Base-by-base conservation (phyloP, 2,329 filamentous ascomycete genomes). In the Pochonia chlamydosporia region DNA sequence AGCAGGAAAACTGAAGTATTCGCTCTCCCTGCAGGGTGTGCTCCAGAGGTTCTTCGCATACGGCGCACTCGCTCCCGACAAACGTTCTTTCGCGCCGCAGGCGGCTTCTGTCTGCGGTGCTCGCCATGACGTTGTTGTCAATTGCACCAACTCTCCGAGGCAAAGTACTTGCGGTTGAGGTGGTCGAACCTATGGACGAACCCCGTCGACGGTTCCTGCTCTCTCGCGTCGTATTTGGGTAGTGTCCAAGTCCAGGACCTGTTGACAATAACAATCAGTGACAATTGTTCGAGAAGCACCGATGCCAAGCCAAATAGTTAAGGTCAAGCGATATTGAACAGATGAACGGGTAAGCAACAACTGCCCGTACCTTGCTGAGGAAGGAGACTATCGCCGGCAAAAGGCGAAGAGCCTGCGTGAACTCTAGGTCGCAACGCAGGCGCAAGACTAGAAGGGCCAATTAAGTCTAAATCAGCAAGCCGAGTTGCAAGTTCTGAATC, bases 41-140 rank as follows among this genome's bases (percentile, higher is more conserved):
- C 68, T 97, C 93, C 52, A 99, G 72, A 3, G 91, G 91, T 70
- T 99, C 93, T 65, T 99, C 93, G 64, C 93, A 99, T 14, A 96
- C 91, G 43, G 91, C 88, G 69, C 93, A 99, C 71, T 95, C 88
- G 64, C 84, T 90, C 40, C 93, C 93, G 46, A 97, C 87, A 69
- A 96, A 97, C 2, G 92, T 99, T 63, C 93, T 81, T 69, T 97
- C 92, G 62, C 91, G 80, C 62, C 93, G 81, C 55, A 83, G 84
- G 55, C 89, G 84, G 59, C 80, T 84, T 60, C 89, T 79, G 61
- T 96, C 89, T 44, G 85, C 59, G 40, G 65, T 67, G 51, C 65
- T 69, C 28, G 69, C 60, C 69, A 72, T 72, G 56, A 68, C 62
- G 63, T 69, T 69, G 55, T 70, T 68, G 50, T 69, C 61, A 52